Percentiles rank a stretch among this genome's conserved stretches.
Evolutionary conservation across 2,329 filamentous ascomycete genomes (phyloP).

Genomic region (Aspergillus proliferans): DNA sequence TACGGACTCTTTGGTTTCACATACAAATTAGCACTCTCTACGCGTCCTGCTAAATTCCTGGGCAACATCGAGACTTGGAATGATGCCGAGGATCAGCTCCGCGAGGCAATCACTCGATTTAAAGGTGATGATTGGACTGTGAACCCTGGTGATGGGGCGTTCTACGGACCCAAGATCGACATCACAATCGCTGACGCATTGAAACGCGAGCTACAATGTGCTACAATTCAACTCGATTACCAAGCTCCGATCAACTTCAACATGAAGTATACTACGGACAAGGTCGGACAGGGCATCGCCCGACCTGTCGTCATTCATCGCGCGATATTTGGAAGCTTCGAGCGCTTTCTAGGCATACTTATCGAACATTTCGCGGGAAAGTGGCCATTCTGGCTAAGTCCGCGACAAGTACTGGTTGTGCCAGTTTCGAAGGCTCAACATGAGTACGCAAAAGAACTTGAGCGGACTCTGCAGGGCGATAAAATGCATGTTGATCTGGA

Average conservation of each 20-base stretch:
- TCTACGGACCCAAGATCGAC: slow-evolving; percentile 98
- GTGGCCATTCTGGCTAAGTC: slow-evolving; percentile 50
- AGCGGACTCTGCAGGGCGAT: slow-evolving; percentile 38
- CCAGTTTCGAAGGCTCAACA: slow-evolving; percentile 46
- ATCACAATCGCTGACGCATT: slow-evolving; percentile 89
- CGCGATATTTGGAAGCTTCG: slow-evolving; percentile 46
- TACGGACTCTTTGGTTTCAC: slow-evolving; percentile 79
- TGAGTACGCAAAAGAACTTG: slow-evolving; percentile 44
- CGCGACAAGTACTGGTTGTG: slow-evolving; percentile 45
- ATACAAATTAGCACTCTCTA: slow-evolving; percentile 93
- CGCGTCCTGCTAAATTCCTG: slow-evolving; percentile 80
- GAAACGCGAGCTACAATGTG: slow-evolving; percentile 77
- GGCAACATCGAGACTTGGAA: slow-evolving; percentile 85
- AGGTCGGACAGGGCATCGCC: slow-evolving; percentile 45
- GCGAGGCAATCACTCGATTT: slow-evolving; percentile 75
- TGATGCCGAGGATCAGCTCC: slow-evolving; percentile 73
- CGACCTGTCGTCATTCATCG: slow-evolving; percentile 48
- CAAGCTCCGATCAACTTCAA: slow-evolving; percentile 80
- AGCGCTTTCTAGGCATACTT: slow-evolving; percentile 47
- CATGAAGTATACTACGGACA: slow-evolving; percentile 75
- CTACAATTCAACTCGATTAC: slow-evolving; percentile 92
- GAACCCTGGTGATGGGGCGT: slow-evolving; percentile 91
- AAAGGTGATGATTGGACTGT: slow-evolving; percentile 72
- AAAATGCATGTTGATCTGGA: slow-evolving; percentile 46
- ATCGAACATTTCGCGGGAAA: slow-evolving; percentile 48